phyloP scores from a whole-genome alignment of 495 filamentous ascomycete species.

The Usnea hakonensis region DNA sequence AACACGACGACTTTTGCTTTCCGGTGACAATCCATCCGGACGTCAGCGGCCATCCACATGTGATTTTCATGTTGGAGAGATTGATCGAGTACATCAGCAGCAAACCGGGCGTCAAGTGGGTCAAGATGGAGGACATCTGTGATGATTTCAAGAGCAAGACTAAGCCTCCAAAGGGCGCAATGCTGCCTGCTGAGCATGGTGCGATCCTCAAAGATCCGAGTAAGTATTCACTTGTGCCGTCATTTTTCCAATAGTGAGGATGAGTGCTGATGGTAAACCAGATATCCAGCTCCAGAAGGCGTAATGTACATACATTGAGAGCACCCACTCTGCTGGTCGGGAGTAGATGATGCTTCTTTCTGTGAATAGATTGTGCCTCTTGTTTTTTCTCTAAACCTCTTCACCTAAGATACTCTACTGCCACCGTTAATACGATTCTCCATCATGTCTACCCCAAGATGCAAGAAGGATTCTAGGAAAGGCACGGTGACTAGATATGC shows the following conservation, averaged over 20 bases:
- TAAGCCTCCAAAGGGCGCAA: conserved; percentile 53
- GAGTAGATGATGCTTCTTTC: no score
- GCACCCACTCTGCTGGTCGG: not conserved
- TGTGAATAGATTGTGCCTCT: no score
- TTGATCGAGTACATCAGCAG: conserved; percentile 67
- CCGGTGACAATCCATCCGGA: conserved; percentile 66
- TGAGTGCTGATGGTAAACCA: not conserved
- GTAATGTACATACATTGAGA: not conserved
- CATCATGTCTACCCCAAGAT: no score
- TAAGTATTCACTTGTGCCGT: conserved; percentile 5
- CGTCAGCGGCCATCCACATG: conserved; percentile 58
- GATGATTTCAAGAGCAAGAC: conserved; percentile 66
- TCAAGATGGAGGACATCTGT: conserved; percentile 62
- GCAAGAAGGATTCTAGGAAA: no score
- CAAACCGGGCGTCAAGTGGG: conserved; percentile 68
- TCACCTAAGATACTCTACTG: no score
- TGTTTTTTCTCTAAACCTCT: no score
- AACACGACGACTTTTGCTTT: conserved; percentile 65
- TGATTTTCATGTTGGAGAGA: conserved; percentile 51
- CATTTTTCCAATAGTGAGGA: not conserved
- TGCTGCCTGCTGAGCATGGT: conserved; percentile 56
- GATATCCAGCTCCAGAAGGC: conserved; percentile 22
- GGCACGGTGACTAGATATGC: no score
- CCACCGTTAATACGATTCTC: no score
- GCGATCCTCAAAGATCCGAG: conserved; percentile 45